Evolutionary conservation across 2,329 filamentous ascomycete genomes (phyloP).

Genomic region (Sphaerulina vaccinii): DNA sequence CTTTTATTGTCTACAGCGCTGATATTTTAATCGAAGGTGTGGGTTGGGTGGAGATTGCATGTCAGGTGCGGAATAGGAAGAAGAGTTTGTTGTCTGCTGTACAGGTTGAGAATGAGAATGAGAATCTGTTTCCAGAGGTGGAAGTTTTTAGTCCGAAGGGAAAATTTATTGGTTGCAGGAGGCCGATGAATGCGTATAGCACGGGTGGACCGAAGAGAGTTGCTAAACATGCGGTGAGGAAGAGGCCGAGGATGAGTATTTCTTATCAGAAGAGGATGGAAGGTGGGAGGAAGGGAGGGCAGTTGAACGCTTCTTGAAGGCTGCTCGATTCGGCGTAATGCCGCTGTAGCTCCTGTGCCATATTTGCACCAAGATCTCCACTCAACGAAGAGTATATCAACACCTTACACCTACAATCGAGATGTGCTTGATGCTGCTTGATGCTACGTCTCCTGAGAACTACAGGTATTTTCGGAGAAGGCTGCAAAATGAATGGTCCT

Average conservation of each 20-base stretch:
- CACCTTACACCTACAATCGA: no score
- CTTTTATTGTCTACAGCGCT: slow-evolving; percentile 74
- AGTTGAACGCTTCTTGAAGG: not conserved
- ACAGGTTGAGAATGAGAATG: slow-evolving; percentile 24
- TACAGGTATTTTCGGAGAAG: no score
- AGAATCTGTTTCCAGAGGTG: slow-evolving; percentile 57
- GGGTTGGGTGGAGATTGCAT: slow-evolving; percentile 86
- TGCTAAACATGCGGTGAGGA: slow-evolving; percentile 50
- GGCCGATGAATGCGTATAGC: slow-evolving; percentile 70
- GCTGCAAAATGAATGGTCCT: no score
- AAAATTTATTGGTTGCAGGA: slow-evolving; percentile 67
- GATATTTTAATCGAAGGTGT: slow-evolving; percentile 90
- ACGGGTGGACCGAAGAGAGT: slow-evolving; percentile 55
- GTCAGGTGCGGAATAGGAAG: slow-evolving; percentile 64
- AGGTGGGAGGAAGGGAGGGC: slow-evolving; percentile 45
- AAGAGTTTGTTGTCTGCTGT: slow-evolving; percentile 26
- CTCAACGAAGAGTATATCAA: no score
- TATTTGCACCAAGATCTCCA: no score
- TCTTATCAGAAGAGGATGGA: slow-evolving; percentile 28
- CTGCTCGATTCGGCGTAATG: not conserved
- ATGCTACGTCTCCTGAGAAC: no score
- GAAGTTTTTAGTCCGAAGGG: slow-evolving; percentile 86
- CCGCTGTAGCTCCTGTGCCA: no score
- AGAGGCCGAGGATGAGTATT: slow-evolving; percentile 66
- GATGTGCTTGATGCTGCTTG: no score